Percentiles rank a stretch among this genome's conserved stretches.
phyloP scores from a whole-genome alignment of 2,329 filamentous ascomycete genomes.

The Leptographium wingfieldii region DNA sequence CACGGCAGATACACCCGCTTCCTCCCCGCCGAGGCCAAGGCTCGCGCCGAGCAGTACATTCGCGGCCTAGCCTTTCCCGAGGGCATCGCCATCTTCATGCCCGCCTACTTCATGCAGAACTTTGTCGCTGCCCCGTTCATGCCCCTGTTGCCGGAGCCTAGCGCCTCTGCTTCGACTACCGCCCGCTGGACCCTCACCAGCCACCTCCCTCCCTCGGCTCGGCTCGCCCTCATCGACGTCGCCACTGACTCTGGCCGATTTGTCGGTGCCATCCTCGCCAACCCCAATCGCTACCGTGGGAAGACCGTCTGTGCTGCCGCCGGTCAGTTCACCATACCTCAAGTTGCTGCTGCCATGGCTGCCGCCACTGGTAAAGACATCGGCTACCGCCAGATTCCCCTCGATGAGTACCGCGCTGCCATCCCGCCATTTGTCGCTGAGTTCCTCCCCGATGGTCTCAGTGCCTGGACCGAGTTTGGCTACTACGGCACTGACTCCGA shows the following conservation, averaged over 20 bases:
- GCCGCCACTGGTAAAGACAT: slow-evolving; percentile 21
- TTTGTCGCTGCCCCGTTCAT: slow-evolving; percentile 14
- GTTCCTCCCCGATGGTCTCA: too few relatives aligned
- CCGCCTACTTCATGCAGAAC: slow-evolving; percentile 44
- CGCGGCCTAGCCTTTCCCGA: slow-evolving; percentile 28
- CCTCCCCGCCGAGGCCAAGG: slow-evolving; percentile 38
- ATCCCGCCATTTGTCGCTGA: too few relatives aligned
- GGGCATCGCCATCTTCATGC: slow-evolving; percentile 35
- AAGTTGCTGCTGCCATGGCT: slow-evolving; percentile 19
- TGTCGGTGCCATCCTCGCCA: slow-evolving; percentile 18
- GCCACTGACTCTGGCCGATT: slow-evolving; percentile 28
- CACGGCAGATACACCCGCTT: slow-evolving; percentile 42
- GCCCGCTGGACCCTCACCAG: too few relatives aligned
- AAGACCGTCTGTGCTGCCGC: slow-evolving; percentile 10
- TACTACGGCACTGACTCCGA: too few relatives aligned
- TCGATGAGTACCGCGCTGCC: not conserved
- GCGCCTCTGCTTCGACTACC: too few relatives aligned
- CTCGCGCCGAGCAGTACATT: slow-evolving; percentile 43
- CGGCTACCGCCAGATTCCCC: slow-evolving; percentile 7
- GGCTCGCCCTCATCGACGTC: slow-evolving; percentile 26
- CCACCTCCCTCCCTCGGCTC: not conserved
- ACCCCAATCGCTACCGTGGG: slow-evolving; percentile 12
- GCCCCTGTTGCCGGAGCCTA: slow-evolving; percentile 15
- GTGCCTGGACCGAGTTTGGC: too few relatives aligned
- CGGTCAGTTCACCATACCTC: slow-evolving; percentile 15